Evolutionary conservation across 202 grass and related monocot species (phyloP).

Genomic region (Brachypodium distachyon): DNA sequence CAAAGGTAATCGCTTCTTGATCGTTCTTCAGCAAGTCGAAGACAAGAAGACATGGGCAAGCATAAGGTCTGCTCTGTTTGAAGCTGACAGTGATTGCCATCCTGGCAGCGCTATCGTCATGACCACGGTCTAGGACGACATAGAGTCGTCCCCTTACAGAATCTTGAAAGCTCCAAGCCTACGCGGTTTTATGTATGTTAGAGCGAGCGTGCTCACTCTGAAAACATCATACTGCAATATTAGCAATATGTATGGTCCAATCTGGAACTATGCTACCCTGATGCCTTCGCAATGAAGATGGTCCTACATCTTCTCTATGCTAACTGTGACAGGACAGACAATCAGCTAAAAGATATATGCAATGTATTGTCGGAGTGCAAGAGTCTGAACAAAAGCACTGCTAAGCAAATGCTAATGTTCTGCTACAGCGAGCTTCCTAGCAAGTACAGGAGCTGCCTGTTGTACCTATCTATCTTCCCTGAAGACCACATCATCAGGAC

Average conservation of each 20-base stretch:
- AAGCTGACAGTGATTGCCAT: background rate
- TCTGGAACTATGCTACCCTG: background rate
- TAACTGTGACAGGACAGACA: background rate
- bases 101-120: background rate
- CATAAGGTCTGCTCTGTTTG: background rate
- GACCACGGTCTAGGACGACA: fast-evolving
- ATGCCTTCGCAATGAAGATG: background rate
- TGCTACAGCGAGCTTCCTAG: background rate
- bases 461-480: background rate
- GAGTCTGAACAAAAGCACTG: background rate
- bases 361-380: background rate
- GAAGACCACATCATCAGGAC: background rate
- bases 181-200: fast-evolving
- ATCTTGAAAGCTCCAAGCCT: background rate
- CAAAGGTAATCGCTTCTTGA: background rate
- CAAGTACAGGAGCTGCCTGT: background rate
- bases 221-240: background rate
- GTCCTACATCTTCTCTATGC: background rate
- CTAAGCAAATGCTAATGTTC: background rate
- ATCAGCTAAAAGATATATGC: background rate
- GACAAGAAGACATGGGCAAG: background rate
- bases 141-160: background rate
- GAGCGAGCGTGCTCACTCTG: fast-evolving
- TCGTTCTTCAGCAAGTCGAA: background rate
- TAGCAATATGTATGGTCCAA: fast-evolving